phyloP scores from a whole-genome alignment of 495 filamentous ascomycete species.

The Talaromyces proteolyticus region DNA sequence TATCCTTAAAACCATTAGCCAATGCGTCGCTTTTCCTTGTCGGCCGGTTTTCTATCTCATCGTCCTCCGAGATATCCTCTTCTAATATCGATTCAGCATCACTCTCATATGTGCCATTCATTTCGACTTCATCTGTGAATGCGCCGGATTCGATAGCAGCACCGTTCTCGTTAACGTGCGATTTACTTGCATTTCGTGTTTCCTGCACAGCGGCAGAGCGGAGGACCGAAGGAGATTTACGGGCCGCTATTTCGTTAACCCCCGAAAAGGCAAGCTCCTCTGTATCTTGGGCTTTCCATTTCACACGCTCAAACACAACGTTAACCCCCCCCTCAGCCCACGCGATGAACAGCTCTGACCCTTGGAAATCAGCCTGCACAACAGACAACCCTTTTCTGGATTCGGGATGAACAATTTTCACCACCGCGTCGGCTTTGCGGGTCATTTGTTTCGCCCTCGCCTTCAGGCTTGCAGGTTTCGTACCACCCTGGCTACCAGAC shows the following conservation, averaged over 20 bases:
- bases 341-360: slow-evolving; percentile 40
- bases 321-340: slow-evolving; percentile 53
- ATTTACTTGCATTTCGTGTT: slow-evolving; percentile 52
- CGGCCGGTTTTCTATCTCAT: slow-evolving; percentile 28
- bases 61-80: slow-evolving; percentile 35
- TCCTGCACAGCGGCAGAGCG: slow-evolving; percentile 47
- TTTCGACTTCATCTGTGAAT: slow-evolving; percentile 37
- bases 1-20: slow-evolving; percentile 22
- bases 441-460: slow-evolving; percentile 44
- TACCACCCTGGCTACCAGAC: slow-evolving; percentile 16
- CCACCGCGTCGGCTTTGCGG: slow-evolving; percentile 40
- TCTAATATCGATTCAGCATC: slow-evolving; percentile 28
- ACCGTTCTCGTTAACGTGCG: slow-evolving; percentile 67
- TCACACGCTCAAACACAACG: slow-evolving; percentile 48
- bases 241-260: slow-evolving; percentile 36
- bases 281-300: slow-evolving; percentile 43
- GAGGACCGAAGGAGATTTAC: slow-evolving; percentile 36
- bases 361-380: slow-evolving; percentile 42
- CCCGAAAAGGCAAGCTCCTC: slow-evolving; percentile 42
- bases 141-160: slow-evolving; percentile 53
- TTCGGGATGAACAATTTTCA: slow-evolving; percentile 47
- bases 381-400: slow-evolving; percentile 36
- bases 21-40: slow-evolving; percentile 26
- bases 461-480: slow-evolving; percentile 29
- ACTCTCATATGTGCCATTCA: slow-evolving; percentile 38